Evolutionary conservation across 345 rosid genomes (phyloP).

Genomic region (Eutrema heterophyllum): DNA sequence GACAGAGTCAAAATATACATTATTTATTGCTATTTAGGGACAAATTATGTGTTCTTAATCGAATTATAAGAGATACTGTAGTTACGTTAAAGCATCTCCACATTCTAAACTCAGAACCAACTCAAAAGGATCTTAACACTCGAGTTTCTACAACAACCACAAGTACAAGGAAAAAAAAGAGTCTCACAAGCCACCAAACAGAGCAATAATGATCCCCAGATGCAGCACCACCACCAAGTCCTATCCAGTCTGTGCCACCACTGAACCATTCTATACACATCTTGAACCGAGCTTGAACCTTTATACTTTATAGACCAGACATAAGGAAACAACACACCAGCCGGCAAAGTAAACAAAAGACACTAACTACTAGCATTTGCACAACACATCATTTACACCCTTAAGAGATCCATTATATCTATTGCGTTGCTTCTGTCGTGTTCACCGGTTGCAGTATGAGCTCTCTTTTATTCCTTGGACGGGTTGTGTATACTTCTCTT

Average conservation of each 20-base stretch:
- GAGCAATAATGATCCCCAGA: background rate
- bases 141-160: conserved; percentile 24
- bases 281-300: background rate
- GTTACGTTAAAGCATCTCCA: conserved; percentile 1
- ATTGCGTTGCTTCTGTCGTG: background rate
- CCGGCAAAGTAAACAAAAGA: background rate
- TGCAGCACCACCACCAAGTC: background rate
- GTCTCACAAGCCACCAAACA: conserved; percentile 22
- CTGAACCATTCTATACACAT: conserved; percentile 16
- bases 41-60: background rate
- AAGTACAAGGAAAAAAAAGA: background rate
- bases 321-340: conserved; percentile 5
- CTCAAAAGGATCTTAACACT: conserved; percentile 5
- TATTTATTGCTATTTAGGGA: background rate
- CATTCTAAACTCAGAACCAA: conserved; percentile 11
- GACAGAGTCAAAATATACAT: background rate
- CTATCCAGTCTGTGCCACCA: conserved; percentile 4
- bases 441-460: conserved; percentile 8
- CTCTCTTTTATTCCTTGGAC: conserved; percentile 8
- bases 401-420: conserved; percentile 6
- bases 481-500: conserved; percentile 10
- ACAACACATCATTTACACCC: conserved; percentile 31
- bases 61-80: background rate
- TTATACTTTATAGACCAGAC: background rate
- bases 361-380: conserved; percentile 20